Conservation (phyloP, 2,329 filamentous ascomycete genomes). For the Alternaria ventricosa region DNA sequence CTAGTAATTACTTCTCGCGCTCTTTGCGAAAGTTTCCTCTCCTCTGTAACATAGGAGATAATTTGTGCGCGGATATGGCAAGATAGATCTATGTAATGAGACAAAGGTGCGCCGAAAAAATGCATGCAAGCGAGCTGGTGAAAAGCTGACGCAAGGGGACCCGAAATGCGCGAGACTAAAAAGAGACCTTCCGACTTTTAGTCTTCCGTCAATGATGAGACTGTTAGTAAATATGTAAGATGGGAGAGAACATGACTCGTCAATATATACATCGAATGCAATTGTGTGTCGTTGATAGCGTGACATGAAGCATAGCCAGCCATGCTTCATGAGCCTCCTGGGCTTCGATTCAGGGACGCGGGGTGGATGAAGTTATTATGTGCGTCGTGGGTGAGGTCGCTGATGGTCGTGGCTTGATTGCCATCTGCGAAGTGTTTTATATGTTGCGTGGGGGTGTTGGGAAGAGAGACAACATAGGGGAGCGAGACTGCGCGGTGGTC, state of each 20-base stretch:
- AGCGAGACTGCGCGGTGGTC: conserved; percentile 32
- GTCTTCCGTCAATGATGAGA: not conserved
- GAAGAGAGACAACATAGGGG: conserved; percentile 42
- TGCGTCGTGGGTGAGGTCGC: not conserved
- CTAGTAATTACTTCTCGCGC: not conserved
- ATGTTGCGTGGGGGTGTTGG: conserved; percentile 36
- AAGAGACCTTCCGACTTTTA: conserved; percentile 6
- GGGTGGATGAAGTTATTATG: not conserved
- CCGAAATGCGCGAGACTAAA: not conserved
- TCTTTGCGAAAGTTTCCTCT: not conserved
- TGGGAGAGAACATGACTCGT: conserved; percentile 18
- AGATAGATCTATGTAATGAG: conserved; percentile 5
- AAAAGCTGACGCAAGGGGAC: conserved; percentile 6
- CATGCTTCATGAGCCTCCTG: conserved; percentile 13
- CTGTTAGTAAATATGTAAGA: conserved; percentile 2
- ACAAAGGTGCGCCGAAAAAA: conserved; percentile 3
- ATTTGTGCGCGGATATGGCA: not conserved
- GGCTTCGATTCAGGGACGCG: not conserved
- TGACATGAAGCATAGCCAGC: conserved; percentile 19
- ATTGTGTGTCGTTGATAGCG: conserved; percentile 8
- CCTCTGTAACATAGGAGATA: conserved; percentile 1
- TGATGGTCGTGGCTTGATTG: not conserved
- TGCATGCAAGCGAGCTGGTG: conserved; percentile 3
- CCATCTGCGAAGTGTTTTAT: conserved; percentile 14
- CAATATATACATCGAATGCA: conserved; percentile 26